phyloP scores from a whole-genome alignment of 257 asterid species.

The Capsicum pubescens region DNA sequence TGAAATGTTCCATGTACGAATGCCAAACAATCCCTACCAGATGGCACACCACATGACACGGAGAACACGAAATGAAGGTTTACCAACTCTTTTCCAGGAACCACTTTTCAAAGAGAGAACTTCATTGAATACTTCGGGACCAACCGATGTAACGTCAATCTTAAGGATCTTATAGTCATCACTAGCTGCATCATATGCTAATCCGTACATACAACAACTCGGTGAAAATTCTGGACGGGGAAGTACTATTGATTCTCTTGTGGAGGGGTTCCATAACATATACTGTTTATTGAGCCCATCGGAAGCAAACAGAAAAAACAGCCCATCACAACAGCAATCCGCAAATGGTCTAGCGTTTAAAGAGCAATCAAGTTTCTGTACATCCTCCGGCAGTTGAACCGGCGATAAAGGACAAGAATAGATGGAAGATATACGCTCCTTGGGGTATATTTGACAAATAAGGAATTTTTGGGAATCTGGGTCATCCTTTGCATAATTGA shows the following conservation, averaged over 20 bases:
- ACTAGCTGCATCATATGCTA: background rate
- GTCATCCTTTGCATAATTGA: background rate
- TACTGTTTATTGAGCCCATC: too few species aligned
- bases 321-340: background rate
- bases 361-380: background rate
- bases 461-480: background rate
- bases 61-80: background rate
- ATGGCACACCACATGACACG: too few species aligned
- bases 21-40: background rate
- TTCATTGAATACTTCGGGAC: background rate
- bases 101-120: background rate
- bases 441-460: background rate
- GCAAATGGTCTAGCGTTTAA: background rate
- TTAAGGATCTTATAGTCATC: background rate
- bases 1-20: background rate
- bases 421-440: background rate
- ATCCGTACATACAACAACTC: too few species aligned
- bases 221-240: too few species aligned
- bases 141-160: too few species aligned
- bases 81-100: background rate
- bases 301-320: too few species aligned
- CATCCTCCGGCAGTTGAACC: background rate
- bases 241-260: background rate
- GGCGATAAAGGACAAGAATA: background rate
- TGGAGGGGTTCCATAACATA: background rate